Evolutionary conservation across 2,329 filamentous ascomycete genomes (phyloP).

Genomic region (Cladosporium sphaerospermum): DNA sequence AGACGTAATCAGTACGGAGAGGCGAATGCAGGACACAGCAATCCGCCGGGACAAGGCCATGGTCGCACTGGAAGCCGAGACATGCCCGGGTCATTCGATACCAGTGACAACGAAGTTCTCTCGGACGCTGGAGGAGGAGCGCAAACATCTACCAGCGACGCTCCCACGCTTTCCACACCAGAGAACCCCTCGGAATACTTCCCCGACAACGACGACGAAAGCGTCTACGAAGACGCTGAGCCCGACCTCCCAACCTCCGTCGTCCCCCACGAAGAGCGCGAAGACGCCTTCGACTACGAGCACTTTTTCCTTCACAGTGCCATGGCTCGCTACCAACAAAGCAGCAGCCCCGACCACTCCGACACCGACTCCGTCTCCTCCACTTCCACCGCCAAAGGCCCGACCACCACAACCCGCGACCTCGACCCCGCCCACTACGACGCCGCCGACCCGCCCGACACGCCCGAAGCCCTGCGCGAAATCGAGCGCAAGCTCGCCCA

Average conservation of each 20-base stretch:
- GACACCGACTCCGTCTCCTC: constrained; percentile 36
- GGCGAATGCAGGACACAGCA: not conserved
- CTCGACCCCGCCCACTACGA: constrained; percentile 18
- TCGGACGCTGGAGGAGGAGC: constrained; percentile 1
- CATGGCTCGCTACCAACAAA: constrained; percentile 66
- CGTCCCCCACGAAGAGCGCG: constrained; percentile 75
- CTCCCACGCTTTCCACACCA: constrained; percentile 4
- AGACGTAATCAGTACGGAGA: constrained; percentile 17
- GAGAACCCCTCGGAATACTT: constrained; percentile 17
- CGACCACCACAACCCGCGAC: constrained; percentile 43
- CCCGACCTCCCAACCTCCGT: constrained; percentile 21
- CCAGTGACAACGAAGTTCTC: constrained; percentile 7
- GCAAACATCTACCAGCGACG: constrained; percentile 8
- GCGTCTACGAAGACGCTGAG: constrained; percentile 42
- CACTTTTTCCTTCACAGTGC: constrained; percentile 93
- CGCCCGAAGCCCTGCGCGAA: constrained; percentile 27
- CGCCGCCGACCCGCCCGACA: constrained; percentile 26
- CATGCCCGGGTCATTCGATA: constrained; percentile 12
- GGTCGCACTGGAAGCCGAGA: constrained; percentile 15
- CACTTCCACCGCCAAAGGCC: constrained; percentile 7
- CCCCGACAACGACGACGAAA: constrained; percentile 19
- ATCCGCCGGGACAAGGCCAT: not conserved
- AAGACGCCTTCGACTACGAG: constrained; percentile 94
- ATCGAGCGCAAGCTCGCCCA: constrained; percentile 33
- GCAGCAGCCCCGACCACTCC: constrained; percentile 40